phyloP scores from a whole-genome alignment of 2,329 filamentous ascomycete species.

The Aotearoamyces nothofagi region DNA sequence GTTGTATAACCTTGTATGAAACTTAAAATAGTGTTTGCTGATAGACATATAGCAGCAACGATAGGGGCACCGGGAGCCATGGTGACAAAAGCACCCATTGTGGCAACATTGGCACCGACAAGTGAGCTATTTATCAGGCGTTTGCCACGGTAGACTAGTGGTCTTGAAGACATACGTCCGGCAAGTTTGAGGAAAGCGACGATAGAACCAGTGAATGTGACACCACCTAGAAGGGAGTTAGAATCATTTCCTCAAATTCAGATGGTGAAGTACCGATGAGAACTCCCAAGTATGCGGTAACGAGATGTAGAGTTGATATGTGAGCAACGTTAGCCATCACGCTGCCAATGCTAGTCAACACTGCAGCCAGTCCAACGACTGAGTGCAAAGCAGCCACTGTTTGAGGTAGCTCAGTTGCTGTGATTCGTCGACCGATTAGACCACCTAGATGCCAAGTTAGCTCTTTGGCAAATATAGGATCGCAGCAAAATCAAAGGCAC shows the following conservation, averaged over 20 bases:
- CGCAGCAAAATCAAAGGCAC: constrained; percentile 5
- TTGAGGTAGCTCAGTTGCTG: constrained; percentile 75
- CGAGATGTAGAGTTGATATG: constrained; percentile 65
- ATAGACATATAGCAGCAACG: constrained; percentile 65
- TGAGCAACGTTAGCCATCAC: constrained; percentile 61
- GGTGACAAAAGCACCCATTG: constrained; percentile 71
- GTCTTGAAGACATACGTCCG: constrained; percentile 66
- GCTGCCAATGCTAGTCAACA: constrained; percentile 76
- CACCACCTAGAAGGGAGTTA: constrained; percentile 33
- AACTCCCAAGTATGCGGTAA: constrained; percentile 75
- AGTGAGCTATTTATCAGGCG: constrained; percentile 64
- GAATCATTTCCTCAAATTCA: neutral
- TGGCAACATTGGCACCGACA: constrained; percentile 61
- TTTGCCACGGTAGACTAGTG: constrained; percentile 55
- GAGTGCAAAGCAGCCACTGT: constrained; percentile 83
- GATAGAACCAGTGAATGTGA: constrained; percentile 83
- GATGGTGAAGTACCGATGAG: constrained; percentile 44
- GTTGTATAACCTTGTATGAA: constrained; percentile 83
- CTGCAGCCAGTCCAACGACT: constrained; percentile 77
- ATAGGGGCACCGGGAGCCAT: constrained; percentile 67
- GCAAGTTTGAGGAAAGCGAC: constrained; percentile 82
- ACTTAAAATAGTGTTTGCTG: constrained; percentile 61
- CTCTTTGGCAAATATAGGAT: constrained; percentile 8
- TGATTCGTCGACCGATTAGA: constrained; percentile 73
- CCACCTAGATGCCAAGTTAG: constrained; percentile 31